Evolutionary conservation across 2,329 filamentous ascomycete species (phyloP).

Genomic region (Moelleriella libera): DNA sequence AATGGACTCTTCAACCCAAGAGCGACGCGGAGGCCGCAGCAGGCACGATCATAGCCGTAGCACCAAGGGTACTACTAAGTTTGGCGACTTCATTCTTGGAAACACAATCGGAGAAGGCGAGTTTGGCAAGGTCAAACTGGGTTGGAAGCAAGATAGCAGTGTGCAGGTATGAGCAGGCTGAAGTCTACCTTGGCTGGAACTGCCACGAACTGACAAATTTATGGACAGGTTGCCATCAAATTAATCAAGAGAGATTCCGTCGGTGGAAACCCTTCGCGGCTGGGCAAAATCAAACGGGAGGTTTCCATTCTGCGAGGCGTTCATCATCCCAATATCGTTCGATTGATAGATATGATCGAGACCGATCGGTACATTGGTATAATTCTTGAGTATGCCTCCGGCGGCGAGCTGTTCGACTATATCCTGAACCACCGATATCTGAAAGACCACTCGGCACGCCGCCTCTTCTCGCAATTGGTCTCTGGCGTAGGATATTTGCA

Average conservation of each 20-base stretch:
- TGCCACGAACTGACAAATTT: not conserved
- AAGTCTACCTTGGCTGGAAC: not conserved
- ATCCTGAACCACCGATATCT: conserved; percentile 94
- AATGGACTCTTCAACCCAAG: conserved; percentile 29
- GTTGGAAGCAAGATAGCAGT: conserved; percentile 91
- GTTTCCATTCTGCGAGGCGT: conserved; percentile 80
- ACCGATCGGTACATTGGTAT: conserved; percentile 96
- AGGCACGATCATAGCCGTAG: conserved; percentile 40
- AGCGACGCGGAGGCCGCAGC: conserved; percentile 36
- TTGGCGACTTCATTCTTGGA: conserved; percentile 90
- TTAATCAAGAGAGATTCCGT: conserved; percentile 86
- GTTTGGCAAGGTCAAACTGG: conserved; percentile 96
- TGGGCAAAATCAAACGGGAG: conserved; percentile 96
- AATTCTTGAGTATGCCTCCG: conserved; percentile 94
- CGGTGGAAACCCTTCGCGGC: conserved; percentile 71
- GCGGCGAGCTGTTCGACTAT: conserved; percentile 95
- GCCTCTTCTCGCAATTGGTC: conserved; percentile 87
- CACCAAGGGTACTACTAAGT: conserved; percentile 61
- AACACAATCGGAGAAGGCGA: conserved; percentile 96
- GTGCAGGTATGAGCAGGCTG: conserved; percentile 45
- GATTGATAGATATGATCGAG: conserved; percentile 95
- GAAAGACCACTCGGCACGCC: conserved; percentile 81
- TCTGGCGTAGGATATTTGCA: conserved; percentile 95
- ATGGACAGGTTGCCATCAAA: conserved; percentile 76
- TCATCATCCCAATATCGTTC: conserved; percentile 92